phyloP scores from a whole-genome alignment of 2,329 filamentous ascomycete species.

The Leptographium lundbergii region DNA sequence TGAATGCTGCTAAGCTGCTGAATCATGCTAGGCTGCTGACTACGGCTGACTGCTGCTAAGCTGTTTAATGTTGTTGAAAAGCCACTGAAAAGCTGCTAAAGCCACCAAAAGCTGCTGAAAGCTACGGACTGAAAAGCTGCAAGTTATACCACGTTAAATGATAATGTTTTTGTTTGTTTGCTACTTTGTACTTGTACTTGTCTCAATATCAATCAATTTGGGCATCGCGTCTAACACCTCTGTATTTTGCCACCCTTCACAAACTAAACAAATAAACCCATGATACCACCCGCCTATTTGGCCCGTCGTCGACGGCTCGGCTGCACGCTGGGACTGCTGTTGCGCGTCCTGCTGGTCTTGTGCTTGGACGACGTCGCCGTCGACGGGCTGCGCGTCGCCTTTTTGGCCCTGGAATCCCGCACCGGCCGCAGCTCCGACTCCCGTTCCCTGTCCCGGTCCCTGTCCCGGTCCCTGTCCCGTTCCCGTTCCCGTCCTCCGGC shows the following conservation, averaged over 20 bases:
- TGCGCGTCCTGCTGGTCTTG: constrained; percentile 16
- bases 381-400: constrained; percentile 16
- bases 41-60: too few species aligned
- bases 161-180: too few species aligned
- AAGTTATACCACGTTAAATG: too few species aligned
- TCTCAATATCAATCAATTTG: too few species aligned
- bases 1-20: too few species aligned
- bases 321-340: neutral
- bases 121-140: too few species aligned
- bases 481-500: neutral
- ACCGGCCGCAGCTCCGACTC: constrained; percentile 5
- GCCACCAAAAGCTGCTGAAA: too few species aligned
- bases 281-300: neutral
- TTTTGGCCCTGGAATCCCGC: constrained; percentile 15
- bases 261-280: neutral
- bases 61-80: too few species aligned
- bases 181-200: too few species aligned
- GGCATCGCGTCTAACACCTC: too few species aligned
- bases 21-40: too few species aligned
- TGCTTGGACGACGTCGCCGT: constrained; percentile 1
- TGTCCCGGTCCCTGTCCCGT: constrained; percentile 5
- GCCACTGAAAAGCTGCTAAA: too few species aligned
- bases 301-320: neutral
- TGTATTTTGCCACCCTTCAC: neutral
- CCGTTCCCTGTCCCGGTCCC: constrained; percentile 7